Conservation (phyloP, 768 basidiomycete genomes). For the Mycena indigotica region DNA sequence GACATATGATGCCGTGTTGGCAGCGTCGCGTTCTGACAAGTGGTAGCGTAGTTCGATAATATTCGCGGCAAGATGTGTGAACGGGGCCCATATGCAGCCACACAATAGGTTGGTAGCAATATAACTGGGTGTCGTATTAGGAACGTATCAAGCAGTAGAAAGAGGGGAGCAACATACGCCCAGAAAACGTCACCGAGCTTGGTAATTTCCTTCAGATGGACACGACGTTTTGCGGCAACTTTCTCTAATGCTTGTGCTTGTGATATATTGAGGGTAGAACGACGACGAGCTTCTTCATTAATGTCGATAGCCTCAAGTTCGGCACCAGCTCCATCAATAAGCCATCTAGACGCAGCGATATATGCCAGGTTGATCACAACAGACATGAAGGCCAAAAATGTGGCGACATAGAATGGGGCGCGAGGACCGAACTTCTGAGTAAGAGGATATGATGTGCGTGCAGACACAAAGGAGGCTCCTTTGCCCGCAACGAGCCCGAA, state of each 20-base stretch:
- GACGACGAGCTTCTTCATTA: slow-evolving; percentile 52
- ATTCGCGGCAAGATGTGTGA: slow-evolving; percentile 78
- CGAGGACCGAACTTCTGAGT: slow-evolving; percentile 65
- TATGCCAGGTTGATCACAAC: slow-evolving; percentile 72
- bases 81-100: slow-evolving; percentile 77
- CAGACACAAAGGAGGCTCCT: slow-evolving; percentile 73
- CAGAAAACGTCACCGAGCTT: slow-evolving; percentile 77
- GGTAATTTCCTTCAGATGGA: slow-evolving; percentile 60
- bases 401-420: slow-evolving; percentile 75
- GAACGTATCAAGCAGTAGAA: neutral
- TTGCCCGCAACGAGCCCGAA: slow-evolving; percentile 85
- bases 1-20: slow-evolving; percentile 69
- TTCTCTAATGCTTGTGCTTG: slow-evolving; percentile 65
- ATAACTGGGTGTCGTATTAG: slow-evolving; percentile 48
- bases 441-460: slow-evolving; percentile 76
- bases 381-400: slow-evolving; percentile 63
- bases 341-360: slow-evolving; percentile 62
- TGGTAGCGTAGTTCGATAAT: slow-evolving; percentile 70
- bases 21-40: slow-evolving; percentile 60
- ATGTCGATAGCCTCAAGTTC: slow-evolving; percentile 68
- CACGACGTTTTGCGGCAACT: slow-evolving; percentile 66
- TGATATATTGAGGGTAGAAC: slow-evolving; percentile 46
- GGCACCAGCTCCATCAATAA: slow-evolving; percentile 60
- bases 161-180: slow-evolving; percentile 50
- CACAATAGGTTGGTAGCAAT: slow-evolving; percentile 76